Conservation (phyloP, 306 rosid species). For the Quercus alba region DNA sequence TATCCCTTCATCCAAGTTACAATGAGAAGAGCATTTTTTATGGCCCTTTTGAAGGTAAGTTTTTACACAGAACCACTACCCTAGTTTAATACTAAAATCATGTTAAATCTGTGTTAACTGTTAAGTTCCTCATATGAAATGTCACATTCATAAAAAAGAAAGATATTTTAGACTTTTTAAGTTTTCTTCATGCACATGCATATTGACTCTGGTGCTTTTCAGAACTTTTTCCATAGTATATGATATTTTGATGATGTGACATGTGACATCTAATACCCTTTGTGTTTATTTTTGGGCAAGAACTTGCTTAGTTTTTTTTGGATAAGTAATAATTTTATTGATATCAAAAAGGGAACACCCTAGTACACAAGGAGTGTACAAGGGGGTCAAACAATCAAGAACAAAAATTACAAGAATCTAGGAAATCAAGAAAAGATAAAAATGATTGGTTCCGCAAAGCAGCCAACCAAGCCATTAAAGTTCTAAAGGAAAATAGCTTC, state of each 20-base stretch:
- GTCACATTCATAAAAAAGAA: neutral
- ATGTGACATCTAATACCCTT: neutral
- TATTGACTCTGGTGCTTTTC: constrained; percentile 7
- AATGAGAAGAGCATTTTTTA: constrained; percentile 72
- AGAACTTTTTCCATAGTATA: neutral
- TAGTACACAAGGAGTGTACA: too few species aligned
- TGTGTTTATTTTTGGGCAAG: neutral
- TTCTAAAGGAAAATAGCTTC: too few species aligned
- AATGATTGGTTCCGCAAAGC: too few species aligned
- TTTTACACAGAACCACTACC: constrained; percentile 8
- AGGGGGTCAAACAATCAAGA: too few species aligned
- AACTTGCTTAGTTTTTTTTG: neutral
- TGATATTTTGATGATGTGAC: constrained; percentile 6
- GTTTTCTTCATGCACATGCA: neutral
- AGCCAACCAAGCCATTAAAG: too few species aligned
- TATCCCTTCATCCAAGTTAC: constrained; percentile 66
- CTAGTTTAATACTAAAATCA: constrained; percentile 7
- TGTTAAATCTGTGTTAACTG: neutral
- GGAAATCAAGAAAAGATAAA: too few species aligned
- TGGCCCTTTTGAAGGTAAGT: constrained; percentile 96
- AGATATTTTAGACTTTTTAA: neutral
- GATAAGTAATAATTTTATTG: too few species aligned
- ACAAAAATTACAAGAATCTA: too few species aligned
- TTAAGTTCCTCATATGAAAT: neutral
- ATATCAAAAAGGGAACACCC: too few species aligned